These are phyloP conservation scores for Saksenaea vasiformis DNA, from an alignment of 371 early-diverging fungal genomes.

Conservation along the genomic window DNA sequence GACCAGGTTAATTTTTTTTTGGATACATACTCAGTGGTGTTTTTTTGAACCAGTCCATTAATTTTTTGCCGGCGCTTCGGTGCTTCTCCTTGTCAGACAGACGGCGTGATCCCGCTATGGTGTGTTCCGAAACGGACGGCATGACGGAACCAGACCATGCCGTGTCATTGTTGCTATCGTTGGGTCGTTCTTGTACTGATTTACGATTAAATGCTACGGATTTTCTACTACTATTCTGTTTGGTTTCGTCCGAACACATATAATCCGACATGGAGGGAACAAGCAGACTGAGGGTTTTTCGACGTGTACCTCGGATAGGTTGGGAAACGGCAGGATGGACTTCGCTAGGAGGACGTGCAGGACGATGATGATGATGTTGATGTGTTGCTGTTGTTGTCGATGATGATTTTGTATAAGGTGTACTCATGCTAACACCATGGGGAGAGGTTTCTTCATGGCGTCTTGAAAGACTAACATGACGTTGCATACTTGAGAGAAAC, in stretches of 20 bases:
- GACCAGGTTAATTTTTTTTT: no score
- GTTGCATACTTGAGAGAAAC: slow-evolving; percentile 43
- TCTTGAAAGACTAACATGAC: slow-evolving; percentile 7
- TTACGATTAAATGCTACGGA: slow-evolving; percentile 7
- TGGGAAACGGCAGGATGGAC: slow-evolving; percentile 16
- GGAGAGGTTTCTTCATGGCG: neutral
- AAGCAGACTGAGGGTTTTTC: slow-evolving; percentile 57
- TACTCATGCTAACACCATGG: slow-evolving; percentile 4
- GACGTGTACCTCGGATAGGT: slow-evolving; percentile 47
- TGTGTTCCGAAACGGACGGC: slow-evolving; percentile 42
- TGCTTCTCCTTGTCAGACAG: slow-evolving; percentile 31
- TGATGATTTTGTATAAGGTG: slow-evolving; percentile 25
- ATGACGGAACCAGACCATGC: slow-evolving; percentile 13
- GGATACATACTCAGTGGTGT: slow-evolving; percentile 57
- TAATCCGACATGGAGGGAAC: slow-evolving; percentile 49
- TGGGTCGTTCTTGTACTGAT: neutral
- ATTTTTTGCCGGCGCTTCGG: slow-evolving; percentile 61
- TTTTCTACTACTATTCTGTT: neutral
- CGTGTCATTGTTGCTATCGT: slow-evolving; percentile 14
- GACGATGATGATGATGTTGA: slow-evolving; percentile 1
- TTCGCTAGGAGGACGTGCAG: slow-evolving; percentile 3
- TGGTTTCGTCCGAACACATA: slow-evolving; percentile 18
- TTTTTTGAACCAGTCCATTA: slow-evolving; percentile 74
- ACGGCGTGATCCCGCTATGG: slow-evolving; percentile 5
- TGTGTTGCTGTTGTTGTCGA: slow-evolving; percentile 27